Base-by-base conservation (phyloP, 2,329 filamentous ascomycete genomes). In the Penicillium concentricum region DNA sequence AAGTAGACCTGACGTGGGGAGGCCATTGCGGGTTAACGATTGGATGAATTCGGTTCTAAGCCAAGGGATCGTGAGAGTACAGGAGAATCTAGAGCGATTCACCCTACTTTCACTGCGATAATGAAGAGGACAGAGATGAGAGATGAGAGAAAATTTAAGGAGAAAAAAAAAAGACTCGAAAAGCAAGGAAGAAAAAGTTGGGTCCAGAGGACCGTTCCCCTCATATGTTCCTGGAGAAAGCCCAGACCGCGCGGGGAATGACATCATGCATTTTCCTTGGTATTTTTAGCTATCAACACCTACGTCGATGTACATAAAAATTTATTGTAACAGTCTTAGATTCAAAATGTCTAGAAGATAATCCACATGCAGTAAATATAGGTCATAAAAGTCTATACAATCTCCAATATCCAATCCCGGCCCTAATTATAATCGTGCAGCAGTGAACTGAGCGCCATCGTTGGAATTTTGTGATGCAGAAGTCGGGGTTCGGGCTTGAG, bases 1-100 rank as follows among this genome's bases (percentile, higher is more conserved):
- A 96, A 80, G 78, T 97, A 96, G 62, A 97, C 87, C 76, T 91
- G 71, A 34, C 58, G 61, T 51, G 61, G 48, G 44, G 60, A 46
- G 50, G 45, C 39, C 69, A 71, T 70, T 51, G 57, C 34, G 28
- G 48, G 37, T 51, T 35, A 46, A 51, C 24, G 42, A 42, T 52
- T 46, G 15, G 24, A 39, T 38, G n/a, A 52, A 52, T 22, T 34
- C 20, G 20, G 41, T 22, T 45, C 34, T 45, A 41, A 26, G n/a
- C n/a, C 22, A 52, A 39, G 18, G 10, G 42, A 18, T 39, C 1
- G 48, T 56, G 48, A 42, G 54, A 46, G 54, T 42, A 44, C 20
- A 45, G 48, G 39, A 37, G 41, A 56, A 52, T 46, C 28, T 35
- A 12, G 34, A 41, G 16, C 22, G 35, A 47, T 56, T 42, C 48